These are phyloP conservation scores for Macadamia integrifolia DNA, from an alignment of 164 flowering plant species.

Conservation along the genomic window DNA sequence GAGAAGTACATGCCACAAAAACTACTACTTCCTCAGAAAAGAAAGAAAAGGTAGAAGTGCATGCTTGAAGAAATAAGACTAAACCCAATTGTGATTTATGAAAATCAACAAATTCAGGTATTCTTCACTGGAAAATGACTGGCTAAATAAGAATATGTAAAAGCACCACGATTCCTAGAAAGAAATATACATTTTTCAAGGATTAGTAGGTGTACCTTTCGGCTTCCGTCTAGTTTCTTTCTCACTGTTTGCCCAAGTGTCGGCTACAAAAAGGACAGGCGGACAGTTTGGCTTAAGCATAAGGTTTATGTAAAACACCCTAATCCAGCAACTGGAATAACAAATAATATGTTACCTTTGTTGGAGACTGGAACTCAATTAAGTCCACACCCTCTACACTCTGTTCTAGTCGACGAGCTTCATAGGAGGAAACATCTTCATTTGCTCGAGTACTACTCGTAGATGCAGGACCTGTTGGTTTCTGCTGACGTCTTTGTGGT, in stretches of 20 bases:
- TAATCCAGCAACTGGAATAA: not conserved
- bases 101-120: not conserved
- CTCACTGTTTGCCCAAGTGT: conserved; percentile 22
- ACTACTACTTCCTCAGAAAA: no score
- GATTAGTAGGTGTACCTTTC: conserved; percentile 19
- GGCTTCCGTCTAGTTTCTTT: conserved; percentile 26
- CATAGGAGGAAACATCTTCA: conserved; percentile 10
- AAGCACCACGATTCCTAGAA: not conserved
- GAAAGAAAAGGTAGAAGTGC: no score
- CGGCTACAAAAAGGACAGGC: conserved; percentile 15
- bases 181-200: not conserved
- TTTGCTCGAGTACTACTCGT: conserved; percentile 6
- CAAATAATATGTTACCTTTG: conserved; percentile 13
- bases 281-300: conserved; percentile 10
- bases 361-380: conserved; percentile 14
- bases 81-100: no score
- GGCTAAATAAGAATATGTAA: not conserved
- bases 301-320: not conserved
- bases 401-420: not conserved
- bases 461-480: conserved; percentile 22
- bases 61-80: no score
- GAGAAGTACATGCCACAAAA: no score
- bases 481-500: conserved; percentile 13
- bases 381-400: not conserved
- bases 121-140: not conserved